phyloP scores from a whole-genome alignment of 2,329 filamentous ascomycete genomes.

The Grosmannia penicillata region DNA sequence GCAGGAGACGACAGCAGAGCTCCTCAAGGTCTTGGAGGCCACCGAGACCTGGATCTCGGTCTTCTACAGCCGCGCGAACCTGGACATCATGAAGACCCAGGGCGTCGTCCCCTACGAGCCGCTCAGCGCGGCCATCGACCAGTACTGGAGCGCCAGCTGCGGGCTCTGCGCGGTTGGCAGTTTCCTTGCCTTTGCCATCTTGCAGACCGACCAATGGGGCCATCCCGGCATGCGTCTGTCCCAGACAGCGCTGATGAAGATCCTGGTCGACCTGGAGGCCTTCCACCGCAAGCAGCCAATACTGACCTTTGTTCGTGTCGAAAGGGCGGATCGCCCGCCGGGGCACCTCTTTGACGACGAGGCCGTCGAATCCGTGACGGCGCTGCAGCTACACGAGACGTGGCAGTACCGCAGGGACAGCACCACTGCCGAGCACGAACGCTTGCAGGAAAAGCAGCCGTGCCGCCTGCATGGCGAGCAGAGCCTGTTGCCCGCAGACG shows the following conservation, averaged over 20 bases:
- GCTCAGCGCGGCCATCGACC: conserved; percentile 1
- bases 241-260: conserved; percentile 13
- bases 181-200: conserved; percentile 9
- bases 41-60: conserved; percentile 7
- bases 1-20: conserved; percentile 6
- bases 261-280: conserved; percentile 19
- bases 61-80: conserved; percentile 7
- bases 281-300: conserved; percentile 17
- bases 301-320: conserved; percentile 16
- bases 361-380: conserved; percentile 7
- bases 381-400: conserved; percentile 3
- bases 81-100: conserved; percentile 3
- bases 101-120: conserved; percentile 3
- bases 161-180: conserved; percentile 9
- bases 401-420: conserved; percentile 2
- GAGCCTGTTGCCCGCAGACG: background rate
- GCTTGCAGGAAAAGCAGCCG: background rate
- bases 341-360: conserved; percentile 14
- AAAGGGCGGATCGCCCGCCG: conserved; percentile 9
- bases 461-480: conserved; percentile 5
- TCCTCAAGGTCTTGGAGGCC: conserved; percentile 7
- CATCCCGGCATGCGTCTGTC: conserved; percentile 8
- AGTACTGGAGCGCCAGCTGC: conserved; percentile 7
- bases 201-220: conserved; percentile 12
- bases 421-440: background rate